Conservation (phyloP, 2,329 filamentous ascomycete species). For the Paraconiothyrium brasiliense region DNA sequence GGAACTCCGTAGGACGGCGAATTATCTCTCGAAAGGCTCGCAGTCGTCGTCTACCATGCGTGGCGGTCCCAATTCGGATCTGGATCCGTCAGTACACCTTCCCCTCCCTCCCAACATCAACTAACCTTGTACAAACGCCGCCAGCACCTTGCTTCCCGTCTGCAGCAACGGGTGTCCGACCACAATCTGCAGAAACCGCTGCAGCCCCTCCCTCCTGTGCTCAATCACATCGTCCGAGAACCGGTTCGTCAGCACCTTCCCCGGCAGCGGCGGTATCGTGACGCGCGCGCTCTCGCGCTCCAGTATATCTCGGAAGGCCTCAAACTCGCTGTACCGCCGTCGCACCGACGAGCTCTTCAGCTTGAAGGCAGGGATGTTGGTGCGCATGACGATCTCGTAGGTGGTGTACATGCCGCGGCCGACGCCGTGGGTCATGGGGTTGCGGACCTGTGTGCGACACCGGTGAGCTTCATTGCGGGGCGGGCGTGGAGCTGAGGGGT, state of each 20-base stretch:
- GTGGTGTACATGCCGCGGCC: constrained; percentile 98
- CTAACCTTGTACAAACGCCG: constrained; percentile 93
- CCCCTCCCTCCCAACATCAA: constrained; percentile 7
- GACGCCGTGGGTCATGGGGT: constrained; percentile 92
- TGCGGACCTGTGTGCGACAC: constrained; percentile 73
- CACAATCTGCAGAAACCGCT: constrained; percentile 97
- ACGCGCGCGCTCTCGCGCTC: constrained; percentile 94
- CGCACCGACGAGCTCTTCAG: constrained; percentile 84
- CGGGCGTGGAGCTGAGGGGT: constrained; percentile 11
- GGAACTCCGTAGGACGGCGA: constrained; percentile 1
- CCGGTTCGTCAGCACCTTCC: constrained; percentile 97
- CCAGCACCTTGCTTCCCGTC: constrained; percentile 96
- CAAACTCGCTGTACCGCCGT: constrained; percentile 96
- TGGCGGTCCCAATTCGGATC: constrained; percentile 84
- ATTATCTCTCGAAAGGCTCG: background rate
- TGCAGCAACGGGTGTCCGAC: constrained; percentile 95
- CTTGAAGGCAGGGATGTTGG: constrained; percentile 99
- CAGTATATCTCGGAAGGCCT: constrained; percentile 97
- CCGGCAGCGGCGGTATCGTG: constrained; percentile 92
- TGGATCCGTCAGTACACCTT: constrained; percentile 46
- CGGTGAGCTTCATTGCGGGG: constrained; percentile 22
- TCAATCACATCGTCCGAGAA: constrained; percentile 99
- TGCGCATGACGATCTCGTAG: constrained; percentile 97
- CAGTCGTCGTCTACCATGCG: constrained; percentile 42
- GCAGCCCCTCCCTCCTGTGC: constrained; percentile 86